Evolutionary conservation across 2,329 filamentous ascomycete genomes (phyloP).

Genomic region (Zymoseptoria passerinii): DNA sequence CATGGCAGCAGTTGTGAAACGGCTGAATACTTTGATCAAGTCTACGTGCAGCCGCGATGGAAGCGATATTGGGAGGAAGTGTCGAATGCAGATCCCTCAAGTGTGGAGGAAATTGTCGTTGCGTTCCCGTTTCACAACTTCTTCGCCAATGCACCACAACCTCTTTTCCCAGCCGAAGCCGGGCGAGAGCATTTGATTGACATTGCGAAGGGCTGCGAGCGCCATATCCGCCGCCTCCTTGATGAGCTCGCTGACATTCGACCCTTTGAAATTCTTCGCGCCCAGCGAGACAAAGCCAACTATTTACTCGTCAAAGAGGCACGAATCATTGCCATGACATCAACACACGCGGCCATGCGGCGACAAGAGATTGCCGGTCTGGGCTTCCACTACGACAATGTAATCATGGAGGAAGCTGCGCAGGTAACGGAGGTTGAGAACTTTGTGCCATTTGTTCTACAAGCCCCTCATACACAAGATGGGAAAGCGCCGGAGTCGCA

Average conservation of each 20-base stretch:
- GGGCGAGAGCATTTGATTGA: constrained; percentile 63
- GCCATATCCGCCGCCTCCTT: constrained; percentile 84
- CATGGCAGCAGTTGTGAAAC: constrained; percentile 95
- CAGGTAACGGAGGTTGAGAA: constrained; percentile 97
- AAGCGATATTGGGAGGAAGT: constrained; percentile 66
- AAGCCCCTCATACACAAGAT: constrained; percentile 44
- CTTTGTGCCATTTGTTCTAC: constrained; percentile 90
- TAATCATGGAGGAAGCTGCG: constrained; percentile 96
- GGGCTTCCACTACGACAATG: constrained; percentile 96
- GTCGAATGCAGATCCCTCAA: constrained; percentile 44
- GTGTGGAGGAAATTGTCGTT: constrained; percentile 50
- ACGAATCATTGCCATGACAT: constrained; percentile 97
- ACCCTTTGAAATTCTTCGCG: constrained; percentile 87
- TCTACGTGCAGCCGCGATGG: constrained; percentile 86
- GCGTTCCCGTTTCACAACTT: constrained; percentile 83
- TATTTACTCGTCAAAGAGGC: constrained; percentile 93
- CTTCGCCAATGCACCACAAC: constrained; percentile 80
- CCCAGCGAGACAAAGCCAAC: constrained; percentile 86
- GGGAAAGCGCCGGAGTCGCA: constrained; percentile 51
- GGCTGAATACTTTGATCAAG: constrained; percentile 89
- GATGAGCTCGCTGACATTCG: constrained; percentile 84
- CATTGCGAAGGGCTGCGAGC: constrained; percentile 73
- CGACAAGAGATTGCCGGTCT: constrained; percentile 80
- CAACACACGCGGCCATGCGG: constrained; percentile 92
- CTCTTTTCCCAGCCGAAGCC: constrained; percentile 63